Base-by-base conservation (phyloP, 140 eudicot species). In the Erigeron philadelphicus region DNA sequence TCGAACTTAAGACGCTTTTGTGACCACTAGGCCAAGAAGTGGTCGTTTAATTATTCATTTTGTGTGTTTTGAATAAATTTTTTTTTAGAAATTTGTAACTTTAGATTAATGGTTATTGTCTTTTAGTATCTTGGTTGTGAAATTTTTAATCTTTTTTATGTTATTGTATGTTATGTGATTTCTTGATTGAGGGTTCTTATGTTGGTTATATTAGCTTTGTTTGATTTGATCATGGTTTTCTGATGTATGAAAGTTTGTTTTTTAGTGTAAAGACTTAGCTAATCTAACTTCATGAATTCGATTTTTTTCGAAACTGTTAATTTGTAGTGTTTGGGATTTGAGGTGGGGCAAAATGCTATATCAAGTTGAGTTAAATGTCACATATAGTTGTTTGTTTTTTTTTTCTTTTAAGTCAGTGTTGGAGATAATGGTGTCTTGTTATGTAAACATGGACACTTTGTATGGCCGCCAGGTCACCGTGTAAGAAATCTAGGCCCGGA, bases 401-500 rank as follows among this genome's bases (percentile, higher is more conserved):
- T 3, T 31, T 4, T 31, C 3, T 31, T 31, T 31, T 2, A 73
- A 63, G 57, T 64, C 56, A 42, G 53, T 64, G 66, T 12, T 73
- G 72, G 42, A 59, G 41, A 64, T 11, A 4, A 8, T 73, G 66
- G 64, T 50, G 78, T 52, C 8, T 63, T 72, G 62, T 61, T 72
- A 72, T 72, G 61, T 47, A 61, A 31, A 54, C 69, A 15, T 57
- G 57, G 75, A 59, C 50, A 21, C 66, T 57, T 70, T 15, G 9
- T 63, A n/a, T 40, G 38, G 2, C 15, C 19, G 55, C 47, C 56
- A 17, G 11, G 15, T 65, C 16, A 9, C 41, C 9, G 61, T 55
- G 58, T 70, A 3, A 52, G 16, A 52, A 52, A 52, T 45, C 50
- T 7, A 45, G 50, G 12, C 48, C 7, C 38, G 61, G 69, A 72